Percentiles rank a stretch among this genome's conserved stretches.
Evolutionary conservation across 192 early-diverging fungal genomes (phyloP).

Genomic region (Lobosporangium transversale): DNA sequence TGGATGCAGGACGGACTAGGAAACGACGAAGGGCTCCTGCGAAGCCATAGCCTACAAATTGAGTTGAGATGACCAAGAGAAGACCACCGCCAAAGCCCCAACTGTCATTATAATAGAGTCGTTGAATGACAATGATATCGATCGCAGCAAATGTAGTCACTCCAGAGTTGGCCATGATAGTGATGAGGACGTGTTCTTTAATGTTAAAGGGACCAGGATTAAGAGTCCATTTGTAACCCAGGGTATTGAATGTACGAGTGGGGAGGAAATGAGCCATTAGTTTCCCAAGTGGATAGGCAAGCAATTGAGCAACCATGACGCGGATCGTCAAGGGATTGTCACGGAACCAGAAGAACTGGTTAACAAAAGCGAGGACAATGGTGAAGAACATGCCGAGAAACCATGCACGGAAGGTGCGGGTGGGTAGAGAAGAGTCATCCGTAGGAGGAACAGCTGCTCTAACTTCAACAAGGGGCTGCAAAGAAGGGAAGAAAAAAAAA

Average conservation of each 20-base stretch:
- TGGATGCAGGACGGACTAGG: slow-evolving; percentile 85
- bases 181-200: slow-evolving; percentile 90
- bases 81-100: slow-evolving; percentile 73
- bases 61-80: slow-evolving; percentile 75
- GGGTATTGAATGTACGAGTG: slow-evolving; percentile 56
- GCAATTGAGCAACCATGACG: slow-evolving; percentile 76
- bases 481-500: not conserved
- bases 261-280: slow-evolving; percentile 72
- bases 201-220: slow-evolving; percentile 90
- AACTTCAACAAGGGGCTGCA: slow-evolving; percentile 75
- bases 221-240: slow-evolving; percentile 61
- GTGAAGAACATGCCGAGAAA: slow-evolving; percentile 78
- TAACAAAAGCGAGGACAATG: slow-evolving; percentile 70
- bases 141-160: slow-evolving; percentile 78
- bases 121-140: slow-evolving; percentile 77
- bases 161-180: slow-evolving; percentile 77
- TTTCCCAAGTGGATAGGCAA: slow-evolving; percentile 79
- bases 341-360: slow-evolving; percentile 90
- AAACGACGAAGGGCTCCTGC: slow-evolving; percentile 74
- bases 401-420: slow-evolving; percentile 79
- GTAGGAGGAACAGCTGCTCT: slow-evolving; percentile 73
- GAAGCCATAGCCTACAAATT: slow-evolving; percentile 71
- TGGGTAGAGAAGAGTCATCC: slow-evolving; percentile 72
- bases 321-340: slow-evolving; percentile 79
- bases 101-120: slow-evolving; percentile 72